Percentiles rank a stretch among this genome's conserved stretches.
Conservation (phyloP, 106 monocot species). For the Agapanthus africanus region DNA sequence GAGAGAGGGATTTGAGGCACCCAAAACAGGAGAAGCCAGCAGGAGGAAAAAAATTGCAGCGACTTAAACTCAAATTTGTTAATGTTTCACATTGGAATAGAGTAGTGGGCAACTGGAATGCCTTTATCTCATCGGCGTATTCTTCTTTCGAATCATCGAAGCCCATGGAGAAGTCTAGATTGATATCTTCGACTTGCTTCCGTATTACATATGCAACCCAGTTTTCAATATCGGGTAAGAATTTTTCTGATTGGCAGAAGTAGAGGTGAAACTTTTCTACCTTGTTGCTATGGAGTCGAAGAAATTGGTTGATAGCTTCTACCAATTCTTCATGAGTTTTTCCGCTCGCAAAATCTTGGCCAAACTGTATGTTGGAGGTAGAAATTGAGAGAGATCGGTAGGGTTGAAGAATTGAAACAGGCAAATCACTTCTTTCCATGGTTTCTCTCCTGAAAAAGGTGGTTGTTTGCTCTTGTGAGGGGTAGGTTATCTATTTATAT, state of each 20-base stretch:
- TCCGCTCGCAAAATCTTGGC: not conserved
- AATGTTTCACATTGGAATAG: not conserved
- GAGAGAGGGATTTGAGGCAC: slow-evolving; percentile 4
- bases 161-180: slow-evolving; percentile 8
- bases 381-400: not conserved
- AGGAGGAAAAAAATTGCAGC: not conserved
- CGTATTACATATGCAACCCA: not conserved
- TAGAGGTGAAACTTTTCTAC: slow-evolving; percentile 4
- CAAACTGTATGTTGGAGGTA: not conserved
- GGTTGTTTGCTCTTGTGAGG: not conserved
- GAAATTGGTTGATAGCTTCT: slow-evolving; percentile 2
- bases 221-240: not conserved
- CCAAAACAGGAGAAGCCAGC: not conserved
- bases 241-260: not conserved
- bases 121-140: not conserved
- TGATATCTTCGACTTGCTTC: slow-evolving; percentile 2
- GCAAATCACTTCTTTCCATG: slow-evolving; percentile 2
- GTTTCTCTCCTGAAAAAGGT: not conserved
- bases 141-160: not conserved
- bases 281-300: not conserved
- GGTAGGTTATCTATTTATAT: slow-evolving; percentile 5
- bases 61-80: not conserved
- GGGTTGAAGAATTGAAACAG: too few relatives aligned
- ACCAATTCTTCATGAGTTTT: slow-evolving; percentile 9
- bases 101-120: not conserved